These are phyloP conservation scores for Mortierella sp. DNA, from an alignment of 371 early-diverging fungal genomes.

Conservation along the genomic window DNA sequence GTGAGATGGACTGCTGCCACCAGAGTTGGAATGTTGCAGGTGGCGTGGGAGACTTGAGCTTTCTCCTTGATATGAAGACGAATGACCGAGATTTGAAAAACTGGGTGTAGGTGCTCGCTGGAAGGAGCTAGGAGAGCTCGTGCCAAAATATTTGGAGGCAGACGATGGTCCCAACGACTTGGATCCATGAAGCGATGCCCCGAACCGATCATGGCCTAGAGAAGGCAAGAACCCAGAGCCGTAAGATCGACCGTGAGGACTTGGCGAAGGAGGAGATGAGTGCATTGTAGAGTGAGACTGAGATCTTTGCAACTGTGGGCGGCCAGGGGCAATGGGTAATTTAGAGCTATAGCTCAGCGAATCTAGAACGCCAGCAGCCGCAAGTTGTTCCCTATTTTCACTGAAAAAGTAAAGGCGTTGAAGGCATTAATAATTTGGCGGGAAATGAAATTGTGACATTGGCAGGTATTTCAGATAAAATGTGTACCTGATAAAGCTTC, in stretches of 20 bases:
- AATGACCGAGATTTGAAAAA: conserved; percentile 8
- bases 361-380: conserved; percentile 50
- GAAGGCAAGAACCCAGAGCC: conserved; percentile 37
- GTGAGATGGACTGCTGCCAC: conserved; percentile 8
- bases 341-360: conserved; percentile 39
- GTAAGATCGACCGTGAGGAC: conserved; percentile 38
- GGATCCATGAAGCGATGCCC: conserved; percentile 34
- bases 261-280: conserved; percentile 50
- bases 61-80: conserved; percentile 27
- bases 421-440: neutral
- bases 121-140: conserved; percentile 53
- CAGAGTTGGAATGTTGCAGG: conserved; percentile 19
- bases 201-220: conserved; percentile 45
- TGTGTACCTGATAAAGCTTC: conserved; percentile 49
- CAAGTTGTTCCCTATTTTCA: conserved; percentile 52
- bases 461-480: neutral
- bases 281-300: conserved; percentile 35
- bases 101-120: conserved; percentile 25
- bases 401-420: conserved; percentile 9
- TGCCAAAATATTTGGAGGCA: conserved; percentile 51
- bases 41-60: conserved; percentile 24
- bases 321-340: conserved; percentile 25
- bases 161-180: conserved; percentile 30
- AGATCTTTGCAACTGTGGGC: conserved; percentile 48
- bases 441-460: neutral